These are phyloP conservation scores for Geotrichum carabidarum DNA, from an alignment of 1,139 yeast species.

Conservation along the genomic window DNA sequence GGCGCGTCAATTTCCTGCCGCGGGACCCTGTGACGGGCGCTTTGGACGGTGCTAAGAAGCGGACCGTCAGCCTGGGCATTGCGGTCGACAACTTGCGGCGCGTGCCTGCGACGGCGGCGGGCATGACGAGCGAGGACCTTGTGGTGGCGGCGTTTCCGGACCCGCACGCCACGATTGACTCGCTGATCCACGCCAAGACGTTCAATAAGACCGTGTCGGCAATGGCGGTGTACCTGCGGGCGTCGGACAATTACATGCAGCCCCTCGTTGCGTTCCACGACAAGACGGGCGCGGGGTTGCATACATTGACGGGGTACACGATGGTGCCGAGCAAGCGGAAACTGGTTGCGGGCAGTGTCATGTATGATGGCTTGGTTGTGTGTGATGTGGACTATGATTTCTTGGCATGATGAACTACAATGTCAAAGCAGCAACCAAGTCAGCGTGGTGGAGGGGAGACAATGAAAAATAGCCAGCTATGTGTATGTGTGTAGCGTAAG, in stretches of 20 bases:
- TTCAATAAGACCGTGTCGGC: background rate
- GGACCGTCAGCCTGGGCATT: conserved; percentile 12
- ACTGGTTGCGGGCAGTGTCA: conserved; percentile 18
- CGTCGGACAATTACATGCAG: conserved; percentile 6
- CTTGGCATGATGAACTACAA: background rate
- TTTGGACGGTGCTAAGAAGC: background rate
- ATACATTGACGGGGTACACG: conserved; percentile 8
- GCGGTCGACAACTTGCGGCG: conserved; percentile 22
- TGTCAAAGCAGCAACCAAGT: too few species aligned
- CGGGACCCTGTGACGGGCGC: conserved; percentile 13
- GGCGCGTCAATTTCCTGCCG: conserved; percentile 16
- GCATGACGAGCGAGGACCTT: conserved; percentile 17
- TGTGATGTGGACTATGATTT: conserved; percentile 13
- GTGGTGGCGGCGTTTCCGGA: conserved; percentile 22
- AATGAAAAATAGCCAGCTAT: too few species aligned
- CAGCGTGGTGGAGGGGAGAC: too few species aligned
- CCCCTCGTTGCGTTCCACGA: conserved; percentile 11
- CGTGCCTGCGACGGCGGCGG: conserved; percentile 16
- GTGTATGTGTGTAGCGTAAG: too few species aligned
- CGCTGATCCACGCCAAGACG: background rate
- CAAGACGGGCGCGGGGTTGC: background rate
- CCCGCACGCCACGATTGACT: background rate
- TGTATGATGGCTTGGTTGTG: conserved; percentile 18
- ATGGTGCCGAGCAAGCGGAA: conserved; percentile 2
- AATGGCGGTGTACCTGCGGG: conserved; percentile 9